Base-by-base conservation (phyloP, 768 basidiomycete genomes). In the Holtermannia corniformis region DNA sequence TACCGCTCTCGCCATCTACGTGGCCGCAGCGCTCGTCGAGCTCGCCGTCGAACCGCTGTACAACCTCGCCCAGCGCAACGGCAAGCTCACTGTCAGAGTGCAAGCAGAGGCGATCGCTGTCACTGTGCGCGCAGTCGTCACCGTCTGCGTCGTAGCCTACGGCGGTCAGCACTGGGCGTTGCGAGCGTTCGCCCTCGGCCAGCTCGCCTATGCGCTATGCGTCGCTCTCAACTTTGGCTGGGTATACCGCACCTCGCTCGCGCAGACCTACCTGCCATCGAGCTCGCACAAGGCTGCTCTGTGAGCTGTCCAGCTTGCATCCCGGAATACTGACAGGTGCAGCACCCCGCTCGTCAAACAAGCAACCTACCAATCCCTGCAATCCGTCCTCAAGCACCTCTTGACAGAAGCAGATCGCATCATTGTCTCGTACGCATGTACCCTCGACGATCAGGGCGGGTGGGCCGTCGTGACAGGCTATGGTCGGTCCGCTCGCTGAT, bases 401-500 rank as follows among this genome's bases (percentile, higher is more conserved):
- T 75, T 99, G 23, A 97, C 93, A 0, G 95, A 97, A 65, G 90
- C 88, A 3, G 95, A 99, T 71, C 89, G 95, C 64, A 75, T 97
- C 42, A 79, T 93, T 11, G 77, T 99, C 16, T 87, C 87, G 0
- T 81, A 80, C 68, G 81, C 88, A 64, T 90, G 89, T 54, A 82
- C 85, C 25, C 74, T 93, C 47, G 76, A 82, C 44, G 85, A 92
- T 67, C 91, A 96, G 72, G 93, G 89, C 3, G 92, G 90, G 1
- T 97, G 95, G 70, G 93, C 92, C 0, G 77, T 97, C 12, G 93
- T 95, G 12, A 84, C 86, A 37, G 97, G 96, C 71, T 99, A 97
- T 67, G 95, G 93, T 87, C 49, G 46, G 80, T 68, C 13, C 37
- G 19, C 1, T 37, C 28, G 4, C 49, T 21, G 26, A 19, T 22